A percentile compares a stretch with the other conserved stretches of the same genome.
phyloP scores from a whole-genome alignment of 306 rosid species.

The Cajanus cajan region DNA sequence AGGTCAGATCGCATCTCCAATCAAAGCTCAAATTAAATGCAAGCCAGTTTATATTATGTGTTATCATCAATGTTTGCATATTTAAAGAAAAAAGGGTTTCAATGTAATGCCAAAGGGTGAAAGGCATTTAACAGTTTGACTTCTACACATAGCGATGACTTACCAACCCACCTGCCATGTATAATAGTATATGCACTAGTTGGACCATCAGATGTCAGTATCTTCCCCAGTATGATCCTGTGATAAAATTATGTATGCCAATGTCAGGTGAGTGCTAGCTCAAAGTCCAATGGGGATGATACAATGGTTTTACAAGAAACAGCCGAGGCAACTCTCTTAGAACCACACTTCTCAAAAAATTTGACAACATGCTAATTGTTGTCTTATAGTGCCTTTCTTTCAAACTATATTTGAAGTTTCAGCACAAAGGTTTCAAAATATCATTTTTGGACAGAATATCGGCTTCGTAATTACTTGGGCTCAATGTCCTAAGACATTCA shows the following conservation, averaged over 20 bases:
- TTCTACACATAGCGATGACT: constrained; percentile 49
- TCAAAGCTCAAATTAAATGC: neutral
- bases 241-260: constrained; percentile 71
- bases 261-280: constrained; percentile 61
- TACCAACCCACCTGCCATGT: constrained; percentile 97
- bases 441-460: neutral
- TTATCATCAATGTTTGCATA: neutral
- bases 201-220: constrained; percentile 85
- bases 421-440: neutral
- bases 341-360: constrained; percentile 41
- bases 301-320: constrained; percentile 52
- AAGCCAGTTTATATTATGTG: neutral
- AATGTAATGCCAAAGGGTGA: constrained; percentile 36
- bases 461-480: constrained; percentile 9
- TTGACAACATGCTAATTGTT: constrained; percentile 32
- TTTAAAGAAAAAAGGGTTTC: constrained; percentile 23
- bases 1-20: neutral
- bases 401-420: constrained; percentile 11
- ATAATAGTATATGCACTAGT: constrained; percentile 80
- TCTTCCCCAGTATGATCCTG: constrained; percentile 97
- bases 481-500: neutral
- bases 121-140: constrained; percentile 40
- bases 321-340: constrained; percentile 35
- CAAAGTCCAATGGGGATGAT: constrained; percentile 57
- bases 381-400: constrained; percentile 29